Evolutionary conservation across 1,284 basidiomycete species (phyloP).

Genomic region (Rhodotorula sp.): DNA sequence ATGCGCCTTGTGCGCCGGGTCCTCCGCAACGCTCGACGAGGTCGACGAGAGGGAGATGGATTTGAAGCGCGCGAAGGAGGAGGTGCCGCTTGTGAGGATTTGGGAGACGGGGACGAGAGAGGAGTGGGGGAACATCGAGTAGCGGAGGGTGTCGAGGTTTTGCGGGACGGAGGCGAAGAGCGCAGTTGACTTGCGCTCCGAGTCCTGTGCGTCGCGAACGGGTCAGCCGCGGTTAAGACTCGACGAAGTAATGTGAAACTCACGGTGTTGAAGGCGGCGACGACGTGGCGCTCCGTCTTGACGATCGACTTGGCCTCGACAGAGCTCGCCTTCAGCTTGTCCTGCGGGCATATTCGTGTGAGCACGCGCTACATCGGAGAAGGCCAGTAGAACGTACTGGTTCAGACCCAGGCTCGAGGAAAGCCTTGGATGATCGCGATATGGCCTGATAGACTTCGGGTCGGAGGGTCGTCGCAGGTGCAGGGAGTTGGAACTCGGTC

Average conservation of each 20-base stretch:
- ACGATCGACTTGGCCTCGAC: constrained; percentile 8
- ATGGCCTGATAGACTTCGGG: constrained; percentile 36
- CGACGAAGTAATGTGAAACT: neutral
- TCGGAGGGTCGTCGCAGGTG: constrained; percentile 6
- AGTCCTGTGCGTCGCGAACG: neutral
- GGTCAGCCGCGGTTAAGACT: neutral
- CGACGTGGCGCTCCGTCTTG: constrained; percentile 7
- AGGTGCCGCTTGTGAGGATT: neutral
- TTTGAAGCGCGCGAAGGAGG: constrained; percentile 13
- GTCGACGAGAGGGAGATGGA: constrained; percentile 1
- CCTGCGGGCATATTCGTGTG: neutral
- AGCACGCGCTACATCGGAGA: neutral
- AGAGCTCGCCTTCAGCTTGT: constrained; percentile 19
- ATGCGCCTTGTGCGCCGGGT: constrained; percentile 2
- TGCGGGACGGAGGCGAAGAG: constrained; percentile 21
- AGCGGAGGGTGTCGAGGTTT: constrained; percentile 8
- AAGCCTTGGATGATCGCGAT: constrained; percentile 23
- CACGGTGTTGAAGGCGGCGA: constrained; percentile 19
- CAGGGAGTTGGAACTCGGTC: constrained; percentile 13
- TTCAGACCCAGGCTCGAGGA: constrained; percentile 16
- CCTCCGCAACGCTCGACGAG: neutral
- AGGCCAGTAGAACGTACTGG: neutral
- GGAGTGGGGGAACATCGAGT: constrained; percentile 16
- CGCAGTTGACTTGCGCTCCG: constrained; percentile 2
- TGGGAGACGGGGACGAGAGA: neutral